Base-by-base conservation (phyloP, 2,329 filamentous ascomycete species). In the Paraconiothyrium sp. region DNA sequence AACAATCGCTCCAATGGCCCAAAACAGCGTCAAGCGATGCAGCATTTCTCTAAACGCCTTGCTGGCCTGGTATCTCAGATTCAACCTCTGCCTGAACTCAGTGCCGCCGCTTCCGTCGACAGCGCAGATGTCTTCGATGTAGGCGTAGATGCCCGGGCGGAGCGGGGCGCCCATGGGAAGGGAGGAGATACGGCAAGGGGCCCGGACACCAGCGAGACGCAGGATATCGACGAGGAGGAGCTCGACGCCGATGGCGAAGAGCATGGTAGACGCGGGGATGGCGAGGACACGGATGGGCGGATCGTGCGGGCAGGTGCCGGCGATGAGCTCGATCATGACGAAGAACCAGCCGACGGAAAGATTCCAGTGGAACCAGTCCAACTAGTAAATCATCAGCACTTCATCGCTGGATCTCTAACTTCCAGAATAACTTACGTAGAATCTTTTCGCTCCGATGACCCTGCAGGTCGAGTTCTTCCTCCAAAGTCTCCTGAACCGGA, bases 351-450 rank as follows among this genome's bases (percentile, higher is more conserved):
- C 84, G 2, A 85, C 68, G 3, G 82, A 82, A 49, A 86, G 81
- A 65, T 85, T 86, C 85, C 84, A 86, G 60, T 87, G 85, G 70
- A 87, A 86, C 79, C 81, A 86, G 61, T 87, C 85, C 16, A 87
- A 77, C 72, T 84, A 76, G 65, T 61, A 35, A 64, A 7, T 3
- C 14, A 54, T 71, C 57, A 70, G 67, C 24, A 24, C n/a, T 1
- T 1, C 2, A 20, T 34, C 10, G 13, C 4, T 10, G 30, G 20
- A n/a, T 37, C 8, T 2, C 22, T 6, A 35, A 14, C 27, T 9
- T 9, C 9, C 47, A 49, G 16, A 30, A 39, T n/a, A 14, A 66
- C 75, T 59, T 60, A 78, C 76, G 60, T 81, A 81, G 60, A 70
- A 73, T 51, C 83, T 73, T 52, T 78, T 68, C 2, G 81, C 82